Evolutionary conservation across 257 asterid genomes (phyloP).

Genomic region (Voacanga thouarsii): DNA sequence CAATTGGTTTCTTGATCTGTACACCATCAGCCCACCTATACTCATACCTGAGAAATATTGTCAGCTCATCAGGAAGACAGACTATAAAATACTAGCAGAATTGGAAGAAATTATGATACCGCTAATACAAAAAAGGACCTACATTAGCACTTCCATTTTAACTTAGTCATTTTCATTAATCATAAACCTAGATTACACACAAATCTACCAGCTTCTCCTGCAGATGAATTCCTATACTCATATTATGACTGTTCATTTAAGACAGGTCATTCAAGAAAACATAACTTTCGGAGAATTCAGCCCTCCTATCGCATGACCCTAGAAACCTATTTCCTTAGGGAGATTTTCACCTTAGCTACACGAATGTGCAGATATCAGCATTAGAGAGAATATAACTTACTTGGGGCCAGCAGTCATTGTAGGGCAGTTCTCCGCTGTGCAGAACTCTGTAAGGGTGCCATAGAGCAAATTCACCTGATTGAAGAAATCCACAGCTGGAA

Average conservation of each 20-base stretch:
- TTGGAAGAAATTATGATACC: background rate
- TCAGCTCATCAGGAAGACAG: background rate
- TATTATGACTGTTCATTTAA: background rate
- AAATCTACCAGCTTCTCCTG: background rate
- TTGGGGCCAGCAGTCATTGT: slow-evolving; percentile 98
- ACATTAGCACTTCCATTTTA: background rate
- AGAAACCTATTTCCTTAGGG: background rate
- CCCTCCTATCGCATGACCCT: background rate
- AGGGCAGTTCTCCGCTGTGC: slow-evolving; percentile 88
- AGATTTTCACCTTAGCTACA: background rate
- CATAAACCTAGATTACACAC: background rate
- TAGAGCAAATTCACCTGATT: slow-evolving; percentile 92
- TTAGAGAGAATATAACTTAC: slow-evolving; percentile 37
- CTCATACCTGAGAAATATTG: slow-evolving; percentile 51
- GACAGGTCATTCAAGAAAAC: background rate
- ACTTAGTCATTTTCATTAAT: background rate
- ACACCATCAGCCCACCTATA: slow-evolving; percentile 98
- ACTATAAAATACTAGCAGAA: background rate
- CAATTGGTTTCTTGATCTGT: slow-evolving; percentile 81
- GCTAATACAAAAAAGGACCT: background rate
- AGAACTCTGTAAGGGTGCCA: slow-evolving; percentile 93
- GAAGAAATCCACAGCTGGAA: slow-evolving; percentile 93
- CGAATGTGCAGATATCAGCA: background rate
- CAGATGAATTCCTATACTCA: background rate
- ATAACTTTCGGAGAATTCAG: no score